These are phyloP conservation scores for Fusarium abutilonis DNA, from an alignment of 2,329 filamentous ascomycete genomes.

Conservation along the genomic window DNA sequence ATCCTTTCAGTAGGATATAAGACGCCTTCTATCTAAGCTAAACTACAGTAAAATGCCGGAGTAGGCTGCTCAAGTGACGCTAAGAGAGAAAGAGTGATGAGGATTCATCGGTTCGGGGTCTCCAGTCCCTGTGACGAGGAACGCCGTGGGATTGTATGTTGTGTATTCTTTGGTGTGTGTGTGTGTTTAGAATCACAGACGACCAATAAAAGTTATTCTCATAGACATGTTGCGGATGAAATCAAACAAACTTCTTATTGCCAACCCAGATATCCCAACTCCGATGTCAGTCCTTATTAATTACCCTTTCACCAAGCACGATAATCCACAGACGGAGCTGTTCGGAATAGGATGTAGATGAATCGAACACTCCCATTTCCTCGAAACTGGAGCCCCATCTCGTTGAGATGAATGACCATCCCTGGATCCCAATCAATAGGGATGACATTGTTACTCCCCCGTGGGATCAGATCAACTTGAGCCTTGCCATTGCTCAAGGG, in stretches of 20 bases:
- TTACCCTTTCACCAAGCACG: not conserved
- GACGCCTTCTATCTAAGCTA: too few relatives aligned
- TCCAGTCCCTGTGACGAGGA: too few relatives aligned
- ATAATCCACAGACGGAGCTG: not conserved
- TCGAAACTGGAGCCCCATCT: conserved; percentile 30
- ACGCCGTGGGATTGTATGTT: too few relatives aligned
- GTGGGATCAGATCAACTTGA: conserved; percentile 24
- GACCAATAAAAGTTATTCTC: not conserved
- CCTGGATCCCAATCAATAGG: conserved; percentile 24
- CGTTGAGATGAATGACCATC: conserved; percentile 31
- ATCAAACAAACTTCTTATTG: not conserved
- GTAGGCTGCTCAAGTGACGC: too few relatives aligned
- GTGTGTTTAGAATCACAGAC: not conserved
- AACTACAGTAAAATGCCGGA: too few relatives aligned
- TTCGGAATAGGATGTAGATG: conserved; percentile 35
- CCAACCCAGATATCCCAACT: not conserved
- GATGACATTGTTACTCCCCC: conserved; percentile 16
- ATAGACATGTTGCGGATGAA: not conserved
- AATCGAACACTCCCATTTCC: conserved; percentile 35
- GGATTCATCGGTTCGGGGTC: too few relatives aligned
- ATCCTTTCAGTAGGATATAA: too few relatives aligned
- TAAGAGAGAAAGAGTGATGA: too few relatives aligned
- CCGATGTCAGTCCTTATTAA: not conserved
- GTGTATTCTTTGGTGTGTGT: too few relatives aligned
- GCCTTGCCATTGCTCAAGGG: conserved; percentile 24